Conservation (phyloP, 2,329 filamentous ascomycete species). For the Fusarium longipes region DNA sequence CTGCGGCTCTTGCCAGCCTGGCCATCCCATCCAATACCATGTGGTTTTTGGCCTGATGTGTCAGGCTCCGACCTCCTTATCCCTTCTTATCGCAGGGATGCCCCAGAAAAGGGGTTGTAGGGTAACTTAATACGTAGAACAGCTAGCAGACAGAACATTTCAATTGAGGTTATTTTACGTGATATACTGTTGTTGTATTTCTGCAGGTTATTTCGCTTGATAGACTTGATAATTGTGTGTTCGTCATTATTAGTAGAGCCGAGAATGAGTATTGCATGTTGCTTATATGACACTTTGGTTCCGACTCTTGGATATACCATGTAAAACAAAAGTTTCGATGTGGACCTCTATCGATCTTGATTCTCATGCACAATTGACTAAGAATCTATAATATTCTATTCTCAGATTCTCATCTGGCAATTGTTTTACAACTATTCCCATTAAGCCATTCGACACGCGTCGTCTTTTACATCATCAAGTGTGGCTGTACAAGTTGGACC, state of each 20-base stretch:
- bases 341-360: background rate
- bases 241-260: background rate
- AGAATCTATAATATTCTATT: background rate
- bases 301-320: background rate
- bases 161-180: background rate
- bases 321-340: background rate
- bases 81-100: constrained; percentile 33
- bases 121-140: constrained; percentile 8
- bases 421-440: background rate
- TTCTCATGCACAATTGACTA: background rate
- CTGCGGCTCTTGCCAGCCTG: constrained; percentile 47
- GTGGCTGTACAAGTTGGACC: constrained; percentile 32
- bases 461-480: constrained; percentile 15
- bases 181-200: background rate
- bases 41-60: constrained; percentile 43
- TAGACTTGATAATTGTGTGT: background rate
- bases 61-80: constrained; percentile 41
- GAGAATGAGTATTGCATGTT: background rate
- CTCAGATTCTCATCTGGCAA: background rate
- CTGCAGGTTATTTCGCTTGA: background rate
- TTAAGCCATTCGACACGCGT: constrained; percentile 28
- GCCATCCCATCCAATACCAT: constrained; percentile 29
- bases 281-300: background rate
- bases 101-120: constrained; percentile 38
- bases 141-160: background rate